phyloP scores from a whole-genome alignment of 2,329 filamentous ascomycete species.

The Arthrobotrys megalospora region DNA sequence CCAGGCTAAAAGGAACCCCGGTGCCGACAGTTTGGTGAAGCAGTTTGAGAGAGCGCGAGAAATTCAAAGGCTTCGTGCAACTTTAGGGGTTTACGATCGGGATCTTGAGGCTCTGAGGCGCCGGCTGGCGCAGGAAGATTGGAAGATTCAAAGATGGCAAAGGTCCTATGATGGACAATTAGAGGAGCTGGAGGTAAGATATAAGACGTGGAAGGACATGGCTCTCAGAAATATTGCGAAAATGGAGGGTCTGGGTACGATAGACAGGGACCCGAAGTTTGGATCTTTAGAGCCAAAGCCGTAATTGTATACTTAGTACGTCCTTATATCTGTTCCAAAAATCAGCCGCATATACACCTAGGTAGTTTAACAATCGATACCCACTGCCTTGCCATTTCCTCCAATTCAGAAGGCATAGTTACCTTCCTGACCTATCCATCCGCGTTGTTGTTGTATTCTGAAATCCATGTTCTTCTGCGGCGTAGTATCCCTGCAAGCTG shows the following conservation, averaged over 20 bases:
- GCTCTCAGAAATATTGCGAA: slow-evolving; percentile 33
- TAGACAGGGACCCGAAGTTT: slow-evolving; percentile 16
- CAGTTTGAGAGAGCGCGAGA: background rate
- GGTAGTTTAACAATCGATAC: no score
- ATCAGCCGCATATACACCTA: no score
- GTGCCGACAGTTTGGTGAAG: background rate
- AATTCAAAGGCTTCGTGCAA: background rate
- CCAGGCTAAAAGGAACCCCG: background rate
- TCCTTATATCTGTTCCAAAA: no score
- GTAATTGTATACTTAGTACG: no score
- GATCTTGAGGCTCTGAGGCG: background rate
- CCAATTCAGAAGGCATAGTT: no score
- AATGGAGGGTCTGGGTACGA: background rate
- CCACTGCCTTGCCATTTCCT: no score
- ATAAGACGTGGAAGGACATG: slow-evolving; percentile 17
- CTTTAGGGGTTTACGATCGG: background rate
- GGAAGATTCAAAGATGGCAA: background rate
- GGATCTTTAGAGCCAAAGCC: background rate
- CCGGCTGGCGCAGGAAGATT: background rate
- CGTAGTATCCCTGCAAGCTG: slow-evolving; percentile 5
- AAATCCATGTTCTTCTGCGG: background rate
- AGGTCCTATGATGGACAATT: background rate
- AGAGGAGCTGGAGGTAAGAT: slow-evolving; percentile 25
- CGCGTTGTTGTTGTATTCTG: slow-evolving; percentile 16
- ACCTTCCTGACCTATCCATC: background rate